A percentile compares a stretch with the other conserved stretches of the same genome.
Evolutionary conservation across 73 alveolate species (phyloP).

Genomic region (Tetrahymena thermophila): DNA sequence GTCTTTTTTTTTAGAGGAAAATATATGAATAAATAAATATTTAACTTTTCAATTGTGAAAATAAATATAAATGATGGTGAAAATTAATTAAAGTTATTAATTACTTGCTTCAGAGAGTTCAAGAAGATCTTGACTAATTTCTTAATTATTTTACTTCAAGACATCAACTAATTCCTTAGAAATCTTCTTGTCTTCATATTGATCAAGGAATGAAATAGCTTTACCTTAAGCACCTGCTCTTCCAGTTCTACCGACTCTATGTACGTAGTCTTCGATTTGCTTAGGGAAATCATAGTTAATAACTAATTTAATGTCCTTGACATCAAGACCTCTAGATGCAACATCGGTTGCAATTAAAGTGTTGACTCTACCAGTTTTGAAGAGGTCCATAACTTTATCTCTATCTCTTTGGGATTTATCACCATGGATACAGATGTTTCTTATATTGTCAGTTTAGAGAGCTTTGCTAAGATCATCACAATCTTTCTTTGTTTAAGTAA

Average conservation of each 20-base stretch:
- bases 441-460: conserved; percentile 43
- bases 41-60: neutral
- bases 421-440: conserved; percentile 75
- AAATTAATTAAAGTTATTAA: neutral
- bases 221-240: conserved; percentile 78
- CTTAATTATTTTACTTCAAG: neutral
- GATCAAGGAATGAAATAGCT: conserved; percentile 57
- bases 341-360: conserved; percentile 86
- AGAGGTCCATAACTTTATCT: conserved; percentile 56
- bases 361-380: conserved; percentile 49
- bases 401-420: conserved; percentile 67
- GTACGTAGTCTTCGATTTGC: conserved; percentile 79
- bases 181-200: conserved; percentile 17
- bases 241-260: conserved; percentile 92
- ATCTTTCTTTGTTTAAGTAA: conserved; percentile 65
- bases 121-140: neutral
- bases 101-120: neutral
- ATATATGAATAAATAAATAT: neutral
- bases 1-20: neutral
- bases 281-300: conserved; percentile 73
- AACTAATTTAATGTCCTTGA: conserved; percentile 70
- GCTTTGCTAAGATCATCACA: conserved; percentile 64
- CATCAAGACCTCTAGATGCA: conserved; percentile 90
- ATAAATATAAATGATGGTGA: neutral
- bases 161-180: neutral